A percentile compares a stretch with the other conserved stretches of the same genome.
phyloP scores from a whole-genome alignment of 192 early-diverging fungal species.

The Podila minutissima region DNA sequence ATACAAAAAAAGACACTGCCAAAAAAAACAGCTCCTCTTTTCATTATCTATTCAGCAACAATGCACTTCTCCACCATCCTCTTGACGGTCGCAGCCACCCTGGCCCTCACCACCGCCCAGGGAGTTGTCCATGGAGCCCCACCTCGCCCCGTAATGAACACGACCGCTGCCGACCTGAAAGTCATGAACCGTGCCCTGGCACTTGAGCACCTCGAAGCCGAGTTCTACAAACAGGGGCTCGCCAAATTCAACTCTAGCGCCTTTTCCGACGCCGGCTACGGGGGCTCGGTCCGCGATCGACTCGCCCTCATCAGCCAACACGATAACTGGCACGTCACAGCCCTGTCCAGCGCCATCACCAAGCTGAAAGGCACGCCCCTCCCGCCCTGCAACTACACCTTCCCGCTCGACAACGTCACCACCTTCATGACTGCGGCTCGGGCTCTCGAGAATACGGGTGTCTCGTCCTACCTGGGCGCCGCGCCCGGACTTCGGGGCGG shows the following conservation, averaged over 20 bases:
- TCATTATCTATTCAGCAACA: too few relatives aligned
- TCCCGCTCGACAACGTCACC: conserved; percentile 51
- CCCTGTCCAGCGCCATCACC: conserved; percentile 22
- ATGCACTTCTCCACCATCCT: too few relatives aligned
- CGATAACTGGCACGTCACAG: conserved; percentile 13
- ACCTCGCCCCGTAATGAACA: too few relatives aligned
- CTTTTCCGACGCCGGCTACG: conserved; percentile 21
- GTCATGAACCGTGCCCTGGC: conserved; percentile 31
- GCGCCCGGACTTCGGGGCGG: background rate
- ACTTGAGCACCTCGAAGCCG: conserved; percentile 32
- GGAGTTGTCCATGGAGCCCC: too few relatives aligned
- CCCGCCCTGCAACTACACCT: conserved; percentile 25
- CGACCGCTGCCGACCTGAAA: background rate
- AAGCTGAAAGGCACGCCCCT: conserved; percentile 11
- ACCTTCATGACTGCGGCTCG: conserved; percentile 60
- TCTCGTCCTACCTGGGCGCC: conserved; percentile 62
- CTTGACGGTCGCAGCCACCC: background rate
- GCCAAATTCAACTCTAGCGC: conserved; percentile 7
- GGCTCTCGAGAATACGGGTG: conserved; percentile 60
- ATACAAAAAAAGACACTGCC: too few relatives aligned
- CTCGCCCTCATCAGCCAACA: conserved; percentile 23
- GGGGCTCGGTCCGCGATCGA: conserved; percentile 6
- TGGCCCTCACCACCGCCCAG: background rate
- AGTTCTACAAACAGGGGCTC: conserved; percentile 36
- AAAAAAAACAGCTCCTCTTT: too few relatives aligned